phyloP scores from a whole-genome alignment of 805 yeast species.

The Hanseniaspora occidentalis region DNA sequence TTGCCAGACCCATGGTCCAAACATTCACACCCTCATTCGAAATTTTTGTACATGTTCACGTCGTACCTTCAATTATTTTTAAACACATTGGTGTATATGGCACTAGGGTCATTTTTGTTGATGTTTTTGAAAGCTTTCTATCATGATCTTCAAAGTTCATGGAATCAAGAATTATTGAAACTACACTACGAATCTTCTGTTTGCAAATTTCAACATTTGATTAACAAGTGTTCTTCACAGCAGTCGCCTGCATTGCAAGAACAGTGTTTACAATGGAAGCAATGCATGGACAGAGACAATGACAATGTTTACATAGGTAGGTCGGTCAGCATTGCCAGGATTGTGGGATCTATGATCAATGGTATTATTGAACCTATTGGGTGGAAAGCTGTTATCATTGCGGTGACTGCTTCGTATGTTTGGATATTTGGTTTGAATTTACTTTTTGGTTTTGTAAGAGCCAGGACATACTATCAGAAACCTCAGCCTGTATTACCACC shows the following conservation, averaged over 20 bases:
- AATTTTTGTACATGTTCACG: conserved; percentile 42
- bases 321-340: conserved; percentile 47
- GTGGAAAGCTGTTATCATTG: conserved; percentile 38
- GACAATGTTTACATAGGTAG: conserved; percentile 31
- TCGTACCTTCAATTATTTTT: conserved; percentile 48
- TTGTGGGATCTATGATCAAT: conserved; percentile 48
- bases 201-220: conserved; percentile 39
- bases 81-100: conserved; percentile 35
- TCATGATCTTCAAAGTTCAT: conserved; percentile 38
- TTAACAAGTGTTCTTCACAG: conserved; percentile 46
- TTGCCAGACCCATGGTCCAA: conserved; percentile 53
- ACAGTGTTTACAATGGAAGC: conserved; percentile 49
- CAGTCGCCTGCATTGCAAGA: conserved; percentile 45
- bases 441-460: conserved; percentile 54
- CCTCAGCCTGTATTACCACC: too few species aligned
- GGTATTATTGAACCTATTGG: conserved; percentile 60
- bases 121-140: conserved; percentile 36
- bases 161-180: conserved; percentile 35
- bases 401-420: conserved; percentile 28
- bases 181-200: conserved; percentile 37
- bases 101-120: conserved; percentile 32
- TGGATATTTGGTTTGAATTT: conserved; percentile 50
- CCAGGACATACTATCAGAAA: conserved; percentile 31
- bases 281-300: conserved; percentile 50
- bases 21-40: conserved; percentile 37